These are phyloP conservation scores for Pelagophyceae sp. DNA, from an alignment of 352 stramenopile species.

Conservation along the genomic window DNA sequence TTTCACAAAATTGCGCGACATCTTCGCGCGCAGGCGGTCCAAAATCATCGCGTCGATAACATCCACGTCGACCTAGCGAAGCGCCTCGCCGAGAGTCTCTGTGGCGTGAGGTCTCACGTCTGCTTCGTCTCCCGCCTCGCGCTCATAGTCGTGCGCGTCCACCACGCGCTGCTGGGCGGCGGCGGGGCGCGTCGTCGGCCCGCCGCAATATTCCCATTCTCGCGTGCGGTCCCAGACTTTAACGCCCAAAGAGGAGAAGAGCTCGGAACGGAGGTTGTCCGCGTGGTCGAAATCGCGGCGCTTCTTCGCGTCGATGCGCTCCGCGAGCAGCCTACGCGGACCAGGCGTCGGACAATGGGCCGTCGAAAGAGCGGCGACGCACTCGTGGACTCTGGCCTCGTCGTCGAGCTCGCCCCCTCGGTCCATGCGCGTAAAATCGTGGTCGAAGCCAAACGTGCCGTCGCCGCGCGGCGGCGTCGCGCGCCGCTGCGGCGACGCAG, in stretches of 20 bases:
- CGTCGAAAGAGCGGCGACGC: background rate
- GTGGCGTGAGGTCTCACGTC: background rate
- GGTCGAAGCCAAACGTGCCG: no score
- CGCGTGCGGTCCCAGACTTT: slow-evolving; percentile 40
- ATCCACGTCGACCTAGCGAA: background rate
- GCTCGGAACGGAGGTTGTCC: slow-evolving; percentile 42
- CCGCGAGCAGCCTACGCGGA: slow-evolving; percentile 25
- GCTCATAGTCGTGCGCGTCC: background rate
- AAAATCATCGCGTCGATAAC: slow-evolving; percentile 26
- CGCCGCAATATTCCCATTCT: background rate
- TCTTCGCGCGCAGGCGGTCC: slow-evolving; percentile 30
- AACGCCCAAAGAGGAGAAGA: slow-evolving; percentile 39
- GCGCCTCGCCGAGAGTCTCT: background rate
- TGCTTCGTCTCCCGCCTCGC: background rate
- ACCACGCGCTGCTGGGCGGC: background rate
- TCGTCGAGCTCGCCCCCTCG: no score
- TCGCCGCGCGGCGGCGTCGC: no score
- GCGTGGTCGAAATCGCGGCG: slow-evolving; percentile 39
- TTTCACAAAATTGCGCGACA: slow-evolving; percentile 18
- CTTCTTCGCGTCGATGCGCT: slow-evolving; percentile 31
- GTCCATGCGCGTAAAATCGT: no score
- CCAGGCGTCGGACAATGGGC: background rate
- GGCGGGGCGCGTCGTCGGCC: no score
- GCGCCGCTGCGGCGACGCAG: no score
- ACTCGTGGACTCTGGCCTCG: background rate